Percentiles rank a stretch among this genome's conserved stretches.
Conservation (phyloP, 2,329 filamentous ascomycete genomes). For the Lasiodiplodia sp. region DNA sequence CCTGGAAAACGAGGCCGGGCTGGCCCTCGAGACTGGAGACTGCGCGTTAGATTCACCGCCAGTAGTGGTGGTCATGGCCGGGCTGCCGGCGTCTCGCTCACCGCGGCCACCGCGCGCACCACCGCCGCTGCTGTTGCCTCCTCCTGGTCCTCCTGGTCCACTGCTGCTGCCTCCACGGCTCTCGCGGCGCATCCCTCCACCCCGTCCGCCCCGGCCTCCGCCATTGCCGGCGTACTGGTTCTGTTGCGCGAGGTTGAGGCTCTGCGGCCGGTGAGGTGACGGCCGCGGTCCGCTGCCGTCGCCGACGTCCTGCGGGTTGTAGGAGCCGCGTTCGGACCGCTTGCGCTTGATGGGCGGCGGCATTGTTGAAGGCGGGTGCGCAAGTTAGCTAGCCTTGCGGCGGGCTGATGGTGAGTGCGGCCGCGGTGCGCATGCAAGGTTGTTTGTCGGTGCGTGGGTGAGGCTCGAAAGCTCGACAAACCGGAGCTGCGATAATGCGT, state of each 20-base stretch:
- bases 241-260: slow-evolving; percentile 60
- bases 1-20: slow-evolving; percentile 18
- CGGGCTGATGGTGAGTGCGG: slow-evolving; percentile 20
- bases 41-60: slow-evolving; percentile 28
- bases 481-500: slow-evolving; percentile 17
- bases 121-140: not conserved
- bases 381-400: slow-evolving; percentile 24
- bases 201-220: slow-evolving; percentile 28
- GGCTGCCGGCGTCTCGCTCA: slow-evolving; percentile 28
- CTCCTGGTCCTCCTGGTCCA: not conserved
- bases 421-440: slow-evolving; percentile 26
- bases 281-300: slow-evolving; percentile 49
- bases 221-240: slow-evolving; percentile 43
- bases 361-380: slow-evolving; percentile 47
- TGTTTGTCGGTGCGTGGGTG: not conserved
- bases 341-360: slow-evolving; percentile 65
- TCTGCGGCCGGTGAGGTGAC: slow-evolving; percentile 60
- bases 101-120: slow-evolving; percentile 35
- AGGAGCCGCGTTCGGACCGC: slow-evolving; percentile 51
- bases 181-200: slow-evolving; percentile 31
- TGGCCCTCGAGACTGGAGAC: slow-evolving; percentile 27
- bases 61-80: not conserved
- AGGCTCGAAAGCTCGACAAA: slow-evolving; percentile 22
- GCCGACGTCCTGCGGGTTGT: slow-evolving; percentile 46
- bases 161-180: slow-evolving; percentile 36